A percentile compares a stretch with the other conserved stretches of the same genome.
Conservation (phyloP, 129 eudicot species). For the Pittosporum tobira region DNA sequence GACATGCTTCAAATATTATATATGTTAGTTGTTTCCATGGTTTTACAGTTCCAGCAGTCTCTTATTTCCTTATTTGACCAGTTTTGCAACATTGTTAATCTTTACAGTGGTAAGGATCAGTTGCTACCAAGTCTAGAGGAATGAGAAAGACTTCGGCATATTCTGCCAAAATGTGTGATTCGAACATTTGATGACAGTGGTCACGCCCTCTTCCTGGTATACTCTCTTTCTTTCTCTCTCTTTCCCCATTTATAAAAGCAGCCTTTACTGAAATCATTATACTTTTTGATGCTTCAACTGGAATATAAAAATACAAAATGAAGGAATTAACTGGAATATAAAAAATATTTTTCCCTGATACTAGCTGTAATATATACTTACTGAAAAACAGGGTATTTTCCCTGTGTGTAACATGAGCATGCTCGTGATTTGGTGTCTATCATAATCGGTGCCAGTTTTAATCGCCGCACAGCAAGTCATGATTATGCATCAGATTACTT, state of each 20-base stretch:
- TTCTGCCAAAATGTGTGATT: constrained; percentile 49
- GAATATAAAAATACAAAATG: neutral
- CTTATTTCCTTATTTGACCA: neutral
- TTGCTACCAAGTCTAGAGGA: constrained; percentile 64
- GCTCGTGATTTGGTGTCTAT: constrained; percentile 48
- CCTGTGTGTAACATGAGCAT: constrained; percentile 42
- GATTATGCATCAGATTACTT: constrained; percentile 65
- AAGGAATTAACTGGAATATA: neutral
- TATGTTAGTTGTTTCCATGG: too few species aligned
- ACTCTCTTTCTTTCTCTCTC: constrained; percentile 14
- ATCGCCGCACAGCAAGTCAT: constrained; percentile 42
- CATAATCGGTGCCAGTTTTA: constrained; percentile 42
- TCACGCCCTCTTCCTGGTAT: constrained; percentile 64
- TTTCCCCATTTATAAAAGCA: constrained; percentile 1
- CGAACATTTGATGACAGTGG: constrained; percentile 36
- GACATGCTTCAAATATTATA: too few species aligned
- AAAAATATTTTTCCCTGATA: neutral
- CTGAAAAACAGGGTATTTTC: neutral
- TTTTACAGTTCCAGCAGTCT: neutral
- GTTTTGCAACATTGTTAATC: constrained; percentile 5
- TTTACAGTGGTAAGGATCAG: constrained; percentile 57
- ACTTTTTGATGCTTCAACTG: neutral
- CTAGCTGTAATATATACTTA: neutral
- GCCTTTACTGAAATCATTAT: neutral
- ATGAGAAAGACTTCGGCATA: constrained; percentile 51